phyloP scores from a whole-genome alignment of 257 asterid species.

The Ligustrum vulgare region DNA sequence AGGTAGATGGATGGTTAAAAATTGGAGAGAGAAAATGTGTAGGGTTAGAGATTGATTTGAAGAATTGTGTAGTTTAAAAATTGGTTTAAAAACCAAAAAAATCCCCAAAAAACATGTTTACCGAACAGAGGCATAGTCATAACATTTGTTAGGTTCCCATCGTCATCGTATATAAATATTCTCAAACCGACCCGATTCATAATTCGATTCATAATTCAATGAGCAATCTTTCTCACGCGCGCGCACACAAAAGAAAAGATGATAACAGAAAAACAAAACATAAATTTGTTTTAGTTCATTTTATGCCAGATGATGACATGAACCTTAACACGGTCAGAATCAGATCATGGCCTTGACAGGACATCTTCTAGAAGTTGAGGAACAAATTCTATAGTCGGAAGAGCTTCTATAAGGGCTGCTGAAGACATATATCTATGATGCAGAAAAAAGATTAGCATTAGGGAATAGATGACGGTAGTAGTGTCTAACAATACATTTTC shows the following conservation, averaged over 20 bases:
- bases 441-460: not conserved
- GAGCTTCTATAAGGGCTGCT: conserved; percentile 96
- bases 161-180: too few relatives aligned
- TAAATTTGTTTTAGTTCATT: not conserved
- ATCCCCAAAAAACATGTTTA: too few relatives aligned
- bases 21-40: too few relatives aligned
- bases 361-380: conserved; percentile 93
- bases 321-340: conserved; percentile 92
- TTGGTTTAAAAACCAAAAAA: too few relatives aligned
- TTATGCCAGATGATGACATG: not conserved
- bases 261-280: conserved; percentile 4
- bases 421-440: conserved; percentile 85
- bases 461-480: not conserved
- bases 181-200: too few relatives aligned
- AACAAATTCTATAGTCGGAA: conserved; percentile 91
- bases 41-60: too few relatives aligned
- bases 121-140: too few relatives aligned
- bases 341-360: conserved; percentile 80
- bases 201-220: not conserved
- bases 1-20: too few relatives aligned
- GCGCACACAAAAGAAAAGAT: not conserved
- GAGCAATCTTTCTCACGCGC: not conserved
- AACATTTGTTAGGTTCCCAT: too few relatives aligned
- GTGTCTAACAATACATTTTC: not conserved
- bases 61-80: too few relatives aligned